Base-by-base conservation (phyloP, 352 stramenopile genomes). In the Phytophthora tubulina region DNA sequence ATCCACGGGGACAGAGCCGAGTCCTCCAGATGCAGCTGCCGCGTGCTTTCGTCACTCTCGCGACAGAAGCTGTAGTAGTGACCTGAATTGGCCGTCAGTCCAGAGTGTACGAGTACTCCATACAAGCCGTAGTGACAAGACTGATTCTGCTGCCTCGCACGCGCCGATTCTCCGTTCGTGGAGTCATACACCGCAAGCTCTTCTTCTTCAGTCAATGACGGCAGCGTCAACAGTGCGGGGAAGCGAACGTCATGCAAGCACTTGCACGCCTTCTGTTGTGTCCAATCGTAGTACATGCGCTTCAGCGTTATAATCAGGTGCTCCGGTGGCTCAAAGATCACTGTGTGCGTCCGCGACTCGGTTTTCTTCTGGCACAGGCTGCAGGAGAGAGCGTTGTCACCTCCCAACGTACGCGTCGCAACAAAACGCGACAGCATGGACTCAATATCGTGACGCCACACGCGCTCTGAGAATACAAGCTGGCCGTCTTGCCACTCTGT, bases 11-110 rank as follows among this genome's bases (percentile, higher is more conserved):
- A 84, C n/a, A 82, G 52, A 13, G 82, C 51, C 4, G 90, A 88
- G 65, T 98, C 92, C 41, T 95, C 80, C 4, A 94, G 52, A 55
- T 97, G 87, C 36, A 98, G 63, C 42, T 96, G 76, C 14, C 80
- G 67, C n/a, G 80, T 83, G 27, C 75, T 80, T 33, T 92, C 87
- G 32, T 93, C 80, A 57, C 83, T 95, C 53, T 95, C 83, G 0
- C 92, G 88, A 69, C 91, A 96, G 53, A 93, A 98, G 30, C 88
- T 94, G 69, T 96, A 98, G 65, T 98, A 98, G 63, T 98, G 92
- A 1, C 92, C 92, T 9, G 90, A 97, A 70, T 97, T 97, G 21
- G 91, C 90, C 1, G 88, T 95, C 39, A 96, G 66, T 8, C 92
- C 92, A 57, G 88, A 96, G 73, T 97, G 92, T 6, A 97, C 89